Conservation (phyloP, 2,329 filamentous ascomycete species). For the Trichoderma koningiopsis region DNA sequence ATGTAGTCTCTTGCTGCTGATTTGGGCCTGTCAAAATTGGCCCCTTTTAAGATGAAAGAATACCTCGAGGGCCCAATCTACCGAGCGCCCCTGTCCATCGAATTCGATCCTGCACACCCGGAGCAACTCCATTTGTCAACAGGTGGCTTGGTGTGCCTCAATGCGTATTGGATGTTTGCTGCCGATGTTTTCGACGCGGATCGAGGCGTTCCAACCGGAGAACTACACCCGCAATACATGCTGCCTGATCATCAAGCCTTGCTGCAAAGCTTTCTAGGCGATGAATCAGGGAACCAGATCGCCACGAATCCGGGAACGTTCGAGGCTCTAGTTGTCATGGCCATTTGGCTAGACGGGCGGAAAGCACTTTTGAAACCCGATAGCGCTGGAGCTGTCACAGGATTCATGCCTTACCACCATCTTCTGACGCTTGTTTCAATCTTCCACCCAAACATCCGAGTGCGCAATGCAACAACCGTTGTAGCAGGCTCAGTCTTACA, state of each 20-base stretch:
- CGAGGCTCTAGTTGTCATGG: conserved; percentile 62
- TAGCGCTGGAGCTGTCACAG: conserved; percentile 40
- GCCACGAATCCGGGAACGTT: conserved; percentile 55
- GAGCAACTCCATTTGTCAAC: conserved; percentile 60
- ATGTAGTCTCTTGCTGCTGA: conserved; percentile 64
- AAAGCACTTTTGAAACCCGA: conserved; percentile 44
- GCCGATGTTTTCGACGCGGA: conserved; percentile 62
- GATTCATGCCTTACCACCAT: conserved; percentile 64
- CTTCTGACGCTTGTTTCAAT: conserved; percentile 58
- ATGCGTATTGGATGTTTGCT: conserved; percentile 65
- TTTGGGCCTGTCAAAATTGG: conserved; percentile 54
- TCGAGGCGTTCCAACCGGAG: conserved; percentile 53
- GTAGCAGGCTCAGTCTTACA: conserved; percentile 59
- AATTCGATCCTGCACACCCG: conserved; percentile 50
- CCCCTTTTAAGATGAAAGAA: conserved; percentile 50
- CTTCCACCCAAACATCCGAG: conserved; percentile 57
- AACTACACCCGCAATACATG: conserved; percentile 61
- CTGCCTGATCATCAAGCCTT: conserved; percentile 63
- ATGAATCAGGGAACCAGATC: conserved; percentile 53
- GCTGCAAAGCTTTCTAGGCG: conserved; percentile 55
- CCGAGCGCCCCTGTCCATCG: conserved; percentile 49
- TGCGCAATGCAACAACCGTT: conserved; percentile 57
- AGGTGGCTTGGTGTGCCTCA: conserved; percentile 59
- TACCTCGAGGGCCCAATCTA: conserved; percentile 46
- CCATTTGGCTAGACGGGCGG: conserved; percentile 59